Evolutionary conservation across 148 eudicot genomes (phyloP).

Genomic region (Fagopyrum homotropicum): DNA sequence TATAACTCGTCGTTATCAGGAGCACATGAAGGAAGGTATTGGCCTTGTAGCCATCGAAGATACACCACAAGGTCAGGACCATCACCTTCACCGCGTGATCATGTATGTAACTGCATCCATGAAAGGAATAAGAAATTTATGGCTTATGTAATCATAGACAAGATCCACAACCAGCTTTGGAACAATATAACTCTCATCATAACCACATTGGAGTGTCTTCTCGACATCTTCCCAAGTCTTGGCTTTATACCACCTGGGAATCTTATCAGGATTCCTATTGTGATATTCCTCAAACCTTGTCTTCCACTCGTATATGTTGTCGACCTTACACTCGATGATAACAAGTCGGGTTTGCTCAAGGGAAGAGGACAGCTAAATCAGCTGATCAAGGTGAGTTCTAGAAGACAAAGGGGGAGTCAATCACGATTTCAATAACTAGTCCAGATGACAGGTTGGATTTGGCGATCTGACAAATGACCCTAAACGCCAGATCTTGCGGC

Average conservation of each 20-base stretch:
- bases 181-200: neutral
- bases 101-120: neutral
- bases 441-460: neutral
- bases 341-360: neutral
- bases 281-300: neutral
- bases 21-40: neutral
- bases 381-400: constrained; percentile 2
- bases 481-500: neutral
- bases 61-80: neutral
- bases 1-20: neutral
- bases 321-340: neutral
- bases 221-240: neutral
- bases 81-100: neutral
- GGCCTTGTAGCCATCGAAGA: neutral
- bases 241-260: neutral
- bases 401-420: neutral
- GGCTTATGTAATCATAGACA: neutral
- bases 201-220: neutral
- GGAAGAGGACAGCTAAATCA: neutral
- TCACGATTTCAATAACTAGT: neutral
- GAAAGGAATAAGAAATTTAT: neutral
- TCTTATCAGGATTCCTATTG: neutral
- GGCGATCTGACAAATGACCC: neutral
- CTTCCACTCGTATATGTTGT: neutral
- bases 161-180: neutral